Evolutionary conservation across 768 basidiomycete species (phyloP), one percentile per base, ranked within the genome.

Genomic region (Lentinula raphanica): DNA sequence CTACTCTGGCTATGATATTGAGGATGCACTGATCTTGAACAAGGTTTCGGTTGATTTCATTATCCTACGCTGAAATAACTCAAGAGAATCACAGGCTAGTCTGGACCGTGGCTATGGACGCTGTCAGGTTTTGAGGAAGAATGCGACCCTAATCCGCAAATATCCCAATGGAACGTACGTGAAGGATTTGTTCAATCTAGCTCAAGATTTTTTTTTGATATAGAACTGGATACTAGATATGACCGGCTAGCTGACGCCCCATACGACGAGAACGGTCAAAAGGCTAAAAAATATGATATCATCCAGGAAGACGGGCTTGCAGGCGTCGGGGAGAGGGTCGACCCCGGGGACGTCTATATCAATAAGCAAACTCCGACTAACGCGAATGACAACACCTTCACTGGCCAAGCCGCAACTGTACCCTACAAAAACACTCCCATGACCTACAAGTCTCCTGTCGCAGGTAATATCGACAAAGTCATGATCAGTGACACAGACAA

Each of bases 1-100:
- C 70, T 99, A 91, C 73, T 97, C 95, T 5, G 97, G 97, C 25
- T 99, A 98, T 70, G 97, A 99, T 79, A 99, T 99, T 62, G 97
- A 99, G 76, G 97, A 99, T 70, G 97, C 97, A 2, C 78, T 98
- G 56, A 98, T 99, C 65, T 78, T 96, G 59, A 99, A 99, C 72
- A 94, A 88, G 78, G 92, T 86, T 53, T 56, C 49, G 54, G 48
- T 59, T 58, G 12, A 39, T 56, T 25, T 44, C 48, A n/a, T n/a
- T 29, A 17, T 15, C 12, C 25, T 31, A 32, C 5, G 17, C 36
- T 6, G 23, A 13, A 28, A n/a, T 15, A 54, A 45, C 58, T 42
- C n/a, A 32, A 28, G n/a, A 25, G 27, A 13, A 19, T n/a, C 56
- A 38, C 63, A 95, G 90, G 94, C 96, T 5, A 94, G 93, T 71